Conservation (phyloP, 495 filamentous ascomycete genomes). For the Paragyromitra xinjiangensis region DNA sequence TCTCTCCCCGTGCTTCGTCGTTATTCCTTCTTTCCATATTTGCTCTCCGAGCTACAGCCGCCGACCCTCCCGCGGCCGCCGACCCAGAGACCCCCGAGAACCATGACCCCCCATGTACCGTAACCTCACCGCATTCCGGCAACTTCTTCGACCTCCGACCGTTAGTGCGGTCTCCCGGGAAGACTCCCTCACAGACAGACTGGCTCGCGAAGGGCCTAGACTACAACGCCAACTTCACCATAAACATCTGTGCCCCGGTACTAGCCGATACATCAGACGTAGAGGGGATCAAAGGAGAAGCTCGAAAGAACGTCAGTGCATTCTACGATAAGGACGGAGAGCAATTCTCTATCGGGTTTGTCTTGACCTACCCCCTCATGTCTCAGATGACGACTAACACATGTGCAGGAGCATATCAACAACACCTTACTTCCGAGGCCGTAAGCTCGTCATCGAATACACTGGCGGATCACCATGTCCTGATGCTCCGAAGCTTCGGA, state of each 20-base stretch:
- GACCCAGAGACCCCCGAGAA: conserved; percentile 51
- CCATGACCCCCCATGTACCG: conserved; percentile 72
- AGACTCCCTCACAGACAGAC: conserved; percentile 65
- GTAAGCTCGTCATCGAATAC: conserved; percentile 92
- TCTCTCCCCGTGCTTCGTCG: conserved; percentile 32
- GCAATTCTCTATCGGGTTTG: conserved; percentile 84
- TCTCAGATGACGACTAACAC: conserved; percentile 29
- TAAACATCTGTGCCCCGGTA: conserved; percentile 92
- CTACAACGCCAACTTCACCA: conserved; percentile 86
- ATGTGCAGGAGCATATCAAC: conserved; percentile 70
- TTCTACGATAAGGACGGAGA: conserved; percentile 79
- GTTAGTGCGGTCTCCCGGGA: conserved; percentile 66
- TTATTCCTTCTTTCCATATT: conserved; percentile 30
- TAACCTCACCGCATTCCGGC: conserved; percentile 74
- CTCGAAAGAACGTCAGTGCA: conserved; percentile 87
- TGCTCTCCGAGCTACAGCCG: conserved; percentile 16
- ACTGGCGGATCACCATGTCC: conserved; percentile 85
- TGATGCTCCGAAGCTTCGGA: conserved; percentile 65
- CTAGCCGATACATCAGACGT: conserved; percentile 78
- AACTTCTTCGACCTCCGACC: conserved; percentile 90
- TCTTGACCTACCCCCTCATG: conserved; percentile 20
- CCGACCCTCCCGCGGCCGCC: conserved; percentile 7
- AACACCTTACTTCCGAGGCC: conserved; percentile 78
- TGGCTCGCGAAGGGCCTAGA: conserved; percentile 87
- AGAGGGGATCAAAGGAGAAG: conserved; percentile 69